Evolutionary conservation across 306 rosid genomes (phyloP).

Genomic region (Hylodesmum podocarpum): DNA sequence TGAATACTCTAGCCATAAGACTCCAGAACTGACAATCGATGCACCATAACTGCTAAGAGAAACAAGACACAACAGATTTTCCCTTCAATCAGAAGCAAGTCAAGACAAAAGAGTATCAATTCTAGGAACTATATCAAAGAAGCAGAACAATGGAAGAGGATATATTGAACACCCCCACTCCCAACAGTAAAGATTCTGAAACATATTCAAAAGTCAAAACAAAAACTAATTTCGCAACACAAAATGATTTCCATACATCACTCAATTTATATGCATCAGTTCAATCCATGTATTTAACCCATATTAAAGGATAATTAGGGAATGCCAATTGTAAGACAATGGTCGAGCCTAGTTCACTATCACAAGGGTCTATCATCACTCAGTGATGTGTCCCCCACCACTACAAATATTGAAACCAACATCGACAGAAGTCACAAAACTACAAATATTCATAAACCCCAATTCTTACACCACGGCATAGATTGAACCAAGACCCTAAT

Average conservation of each 20-base stretch:
- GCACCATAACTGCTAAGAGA: background rate
- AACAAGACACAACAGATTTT: background rate
- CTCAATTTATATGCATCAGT: background rate
- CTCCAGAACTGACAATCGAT: background rate
- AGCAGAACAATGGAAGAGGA: background rate
- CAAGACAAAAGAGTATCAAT: background rate
- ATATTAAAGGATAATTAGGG: background rate
- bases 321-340: background rate
- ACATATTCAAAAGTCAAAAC: background rate
- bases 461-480: background rate
- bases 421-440: background rate
- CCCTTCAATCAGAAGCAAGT: background rate
- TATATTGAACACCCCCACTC: background rate
- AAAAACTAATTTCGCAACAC: constrained; percentile 17
- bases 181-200: background rate
- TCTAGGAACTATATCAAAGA: constrained; percentile 2
- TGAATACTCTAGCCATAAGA: background rate
- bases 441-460: background rate
- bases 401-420: background rate
- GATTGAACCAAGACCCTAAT: background rate
- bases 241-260: constrained; percentile 18
- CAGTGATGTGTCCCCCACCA: background rate
- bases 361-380: background rate
- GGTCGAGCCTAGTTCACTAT: background rate
- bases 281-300: background rate